Evolutionary conservation across 1,139 yeast species (phyloP).

Genomic region (Nakaseomyces nivariensis): DNA sequence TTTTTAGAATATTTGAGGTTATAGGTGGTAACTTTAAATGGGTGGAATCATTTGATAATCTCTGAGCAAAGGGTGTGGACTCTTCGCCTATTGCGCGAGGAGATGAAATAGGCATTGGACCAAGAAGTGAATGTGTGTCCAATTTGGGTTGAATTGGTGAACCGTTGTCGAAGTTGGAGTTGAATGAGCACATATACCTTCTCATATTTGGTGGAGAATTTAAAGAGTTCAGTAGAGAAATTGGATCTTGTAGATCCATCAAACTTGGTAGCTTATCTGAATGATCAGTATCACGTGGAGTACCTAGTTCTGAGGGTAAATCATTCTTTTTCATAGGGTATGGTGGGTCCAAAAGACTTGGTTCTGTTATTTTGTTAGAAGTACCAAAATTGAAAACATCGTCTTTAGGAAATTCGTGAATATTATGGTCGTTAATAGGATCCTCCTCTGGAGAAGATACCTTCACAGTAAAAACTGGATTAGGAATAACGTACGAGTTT

Average conservation of each 20-base stretch:
- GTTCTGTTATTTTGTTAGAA: neutral
- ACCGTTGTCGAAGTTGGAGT: constrained; percentile 26
- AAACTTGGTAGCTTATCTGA: constrained; percentile 7
- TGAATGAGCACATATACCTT: constrained; percentile 27
- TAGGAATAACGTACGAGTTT: neutral
- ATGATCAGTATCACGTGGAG: neutral
- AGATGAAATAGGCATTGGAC: constrained; percentile 5
- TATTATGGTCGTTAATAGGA: neutral
- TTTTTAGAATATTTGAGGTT: constrained; percentile 14
- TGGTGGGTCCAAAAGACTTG: constrained; percentile 8
- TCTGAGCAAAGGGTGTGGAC: neutral
- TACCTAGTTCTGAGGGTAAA: constrained; percentile 15
- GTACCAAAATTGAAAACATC: constrained; percentile 3
- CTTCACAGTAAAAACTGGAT: neutral
- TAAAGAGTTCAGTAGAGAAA: constrained; percentile 3
- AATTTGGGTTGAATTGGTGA: constrained; percentile 15
- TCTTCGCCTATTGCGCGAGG: neutral
- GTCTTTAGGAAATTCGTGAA: constrained; percentile 2
- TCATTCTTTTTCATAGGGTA: constrained; percentile 12
- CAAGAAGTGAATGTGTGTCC: constrained; percentile 9
- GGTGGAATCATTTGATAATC: neutral
- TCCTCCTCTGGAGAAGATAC: constrained; percentile 1
- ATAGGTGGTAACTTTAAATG: constrained; percentile 2
- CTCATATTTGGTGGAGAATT: constrained; percentile 18
- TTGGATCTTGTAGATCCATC: constrained; percentile 4